Base-by-base conservation (phyloP, 345 rosid species). In the Rhodamnia argentea region DNA sequence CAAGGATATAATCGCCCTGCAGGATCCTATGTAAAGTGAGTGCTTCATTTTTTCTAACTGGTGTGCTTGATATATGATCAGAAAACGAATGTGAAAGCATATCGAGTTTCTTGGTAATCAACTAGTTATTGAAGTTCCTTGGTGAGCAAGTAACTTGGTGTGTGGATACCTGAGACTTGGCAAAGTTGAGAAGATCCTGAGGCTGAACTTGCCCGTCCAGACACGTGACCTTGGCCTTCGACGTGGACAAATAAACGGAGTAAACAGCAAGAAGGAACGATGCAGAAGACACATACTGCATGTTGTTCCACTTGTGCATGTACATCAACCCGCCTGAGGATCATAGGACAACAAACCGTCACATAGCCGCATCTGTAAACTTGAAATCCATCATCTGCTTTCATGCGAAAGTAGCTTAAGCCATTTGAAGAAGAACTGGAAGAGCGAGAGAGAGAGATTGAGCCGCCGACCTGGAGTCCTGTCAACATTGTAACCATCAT, bases 241-340 rank as follows among this genome's bases (percentile, higher is more conserved):
- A 92, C 6, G 93, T 89, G 12, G 94, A 88, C 44, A 95, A 92
- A 85, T 94, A 94, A 70, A 90, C 92, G 5, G 98, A 95, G 83
- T 95, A 95, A 53, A 94, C 91, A 1, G 95, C 88, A 1, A 91
- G 90, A 86, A 95, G 95, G 88, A 93, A 95, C 7, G 98, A 92
- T 24, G 98, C 95, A 1, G 98, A 90, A 27, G 98, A 94, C 83
- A 91, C 94, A 82, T 94, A 96, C 86, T 96, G 99, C 89, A 95
- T 40, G 89, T 94, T 95, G 94, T 96, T 95, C 99, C 99, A 95
- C 75, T 94, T 93, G n/a, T 94, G 89, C 15, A 94, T 89, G 54
- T 95, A 92, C 91, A 96, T 91, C 59, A 95, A 89, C 12, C 97
- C 98, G 52, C 97, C 98, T 94, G 91, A 11, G 20, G 27, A 52